phyloP scores from a whole-genome alignment of 2,329 filamentous ascomycete species.

The Aphanoascus verrucosus region DNA sequence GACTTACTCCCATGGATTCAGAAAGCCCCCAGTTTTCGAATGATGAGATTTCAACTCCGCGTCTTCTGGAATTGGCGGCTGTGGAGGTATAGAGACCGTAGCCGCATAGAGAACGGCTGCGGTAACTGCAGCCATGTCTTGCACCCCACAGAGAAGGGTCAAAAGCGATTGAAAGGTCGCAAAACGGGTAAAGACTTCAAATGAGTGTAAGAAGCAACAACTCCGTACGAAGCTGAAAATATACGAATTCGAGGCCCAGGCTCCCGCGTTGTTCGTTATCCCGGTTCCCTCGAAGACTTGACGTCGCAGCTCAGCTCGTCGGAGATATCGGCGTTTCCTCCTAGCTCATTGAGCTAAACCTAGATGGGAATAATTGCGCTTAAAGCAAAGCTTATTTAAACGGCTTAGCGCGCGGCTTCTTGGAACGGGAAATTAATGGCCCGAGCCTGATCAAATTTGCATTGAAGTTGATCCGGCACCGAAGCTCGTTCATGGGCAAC shows the following conservation, averaged over 20 bases:
- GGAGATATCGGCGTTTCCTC: not conserved
- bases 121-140: not conserved
- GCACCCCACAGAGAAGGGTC: too few relatives aligned
- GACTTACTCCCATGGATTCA: constrained; percentile 37
- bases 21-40: constrained; percentile 27
- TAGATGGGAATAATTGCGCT: not conserved
- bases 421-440: not conserved
- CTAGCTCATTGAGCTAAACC: not conserved
- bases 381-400: too few relatives aligned
- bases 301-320: not conserved
- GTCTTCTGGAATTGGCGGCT: constrained; percentile 30
- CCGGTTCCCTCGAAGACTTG: not conserved
- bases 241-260: not conserved
- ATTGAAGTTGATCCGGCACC: not conserved
- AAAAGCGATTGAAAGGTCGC: too few relatives aligned
- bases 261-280: not conserved
- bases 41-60: constrained; percentile 33
- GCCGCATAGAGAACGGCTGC: constrained; percentile 34
- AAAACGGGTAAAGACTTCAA: too few relatives aligned
- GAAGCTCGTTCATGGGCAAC: not conserved
- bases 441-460: not conserved
- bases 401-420: too few relatives aligned
- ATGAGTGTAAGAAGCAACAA: not conserved
- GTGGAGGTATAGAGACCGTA: constrained; percentile 30
- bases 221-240: not conserved